Evolutionary conservation across 345 rosid genomes (phyloP).

Genomic region (Aquilaria yunnanensis): DNA sequence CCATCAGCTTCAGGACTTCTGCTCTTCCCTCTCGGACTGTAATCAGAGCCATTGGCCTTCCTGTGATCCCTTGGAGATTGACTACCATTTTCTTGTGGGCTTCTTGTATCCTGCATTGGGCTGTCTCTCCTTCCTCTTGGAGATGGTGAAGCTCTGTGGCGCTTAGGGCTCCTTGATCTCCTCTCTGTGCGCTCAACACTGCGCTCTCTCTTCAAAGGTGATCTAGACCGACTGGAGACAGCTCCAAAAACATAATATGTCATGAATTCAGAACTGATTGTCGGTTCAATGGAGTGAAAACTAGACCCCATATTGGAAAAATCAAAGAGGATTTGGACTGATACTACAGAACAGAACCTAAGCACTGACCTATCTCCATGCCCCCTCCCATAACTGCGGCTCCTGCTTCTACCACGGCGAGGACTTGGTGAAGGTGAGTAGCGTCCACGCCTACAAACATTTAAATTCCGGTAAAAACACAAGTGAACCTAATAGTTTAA

Average conservation of each 20-base stretch:
- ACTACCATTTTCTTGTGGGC: constrained; percentile 25
- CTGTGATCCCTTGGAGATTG: constrained; percentile 32
- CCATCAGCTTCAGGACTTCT: constrained; percentile 34
- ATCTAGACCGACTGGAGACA: constrained; percentile 50
- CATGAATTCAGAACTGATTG: background rate
- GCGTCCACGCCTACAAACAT: constrained; percentile 30
- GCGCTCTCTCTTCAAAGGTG: constrained; percentile 51
- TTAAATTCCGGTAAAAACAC: background rate
- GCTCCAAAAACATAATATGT: background rate
- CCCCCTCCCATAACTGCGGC: constrained; percentile 68
- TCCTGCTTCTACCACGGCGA: constrained; percentile 65
- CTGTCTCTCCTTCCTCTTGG: constrained; percentile 47
- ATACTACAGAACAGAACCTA: background rate
- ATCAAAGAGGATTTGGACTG: background rate
- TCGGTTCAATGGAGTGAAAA: background rate
- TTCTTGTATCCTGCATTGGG: constrained; percentile 32
- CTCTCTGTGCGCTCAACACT: constrained; percentile 32
- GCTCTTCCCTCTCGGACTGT: constrained; percentile 44
- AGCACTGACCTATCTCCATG: constrained; percentile 47
- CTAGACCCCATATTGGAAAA: background rate
- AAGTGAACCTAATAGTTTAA: background rate
- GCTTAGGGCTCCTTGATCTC: constrained; percentile 40
- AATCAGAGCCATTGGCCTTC: constrained; percentile 35
- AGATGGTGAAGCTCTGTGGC: constrained; percentile 20
- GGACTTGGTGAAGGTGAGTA: constrained; percentile 65